Conservation (phyloP, 75 land plant genomes). For the Sequoiadendron giganteum region DNA sequence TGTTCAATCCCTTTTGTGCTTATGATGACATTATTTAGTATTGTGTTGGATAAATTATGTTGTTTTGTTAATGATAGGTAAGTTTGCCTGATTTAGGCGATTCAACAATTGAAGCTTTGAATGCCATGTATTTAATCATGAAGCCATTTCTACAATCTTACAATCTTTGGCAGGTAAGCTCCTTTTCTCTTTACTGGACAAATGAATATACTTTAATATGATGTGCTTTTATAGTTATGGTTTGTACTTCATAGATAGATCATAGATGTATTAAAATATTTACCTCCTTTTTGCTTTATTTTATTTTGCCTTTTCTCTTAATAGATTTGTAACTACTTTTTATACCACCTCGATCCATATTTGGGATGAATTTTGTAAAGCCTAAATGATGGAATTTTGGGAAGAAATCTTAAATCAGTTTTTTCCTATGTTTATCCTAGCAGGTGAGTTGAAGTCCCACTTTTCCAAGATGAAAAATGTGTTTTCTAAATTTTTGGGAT, state of each 20-base stretch:
- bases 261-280: too few species aligned
- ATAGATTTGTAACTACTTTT: not conserved
- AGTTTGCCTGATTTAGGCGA: constrained; percentile 82
- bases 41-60: not conserved
- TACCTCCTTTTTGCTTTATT: not conserved
- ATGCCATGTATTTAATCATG: constrained; percentile 54
- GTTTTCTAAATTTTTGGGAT: too few species aligned
- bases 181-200: not conserved
- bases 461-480: too few species aligned
- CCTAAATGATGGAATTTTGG: not conserved
- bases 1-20: not conserved
- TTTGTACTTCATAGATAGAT: too few species aligned
- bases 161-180: constrained; percentile 92
- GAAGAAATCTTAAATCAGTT: not conserved
- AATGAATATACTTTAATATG: not conserved
- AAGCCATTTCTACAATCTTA: constrained; percentile 34
- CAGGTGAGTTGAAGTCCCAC: not conserved
- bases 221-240: not conserved
- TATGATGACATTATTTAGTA: not conserved
- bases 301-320: not conserved
- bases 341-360: constrained; percentile 6
- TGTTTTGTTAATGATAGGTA: constrained; percentile 39
- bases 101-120: constrained; percentile 53
- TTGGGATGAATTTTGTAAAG: not conserved
- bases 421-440: not conserved